These are phyloP conservation scores for Tephrocybe rancida DNA, from an alignment of 768 basidiomycete species.

Conservation along the genomic window DNA sequence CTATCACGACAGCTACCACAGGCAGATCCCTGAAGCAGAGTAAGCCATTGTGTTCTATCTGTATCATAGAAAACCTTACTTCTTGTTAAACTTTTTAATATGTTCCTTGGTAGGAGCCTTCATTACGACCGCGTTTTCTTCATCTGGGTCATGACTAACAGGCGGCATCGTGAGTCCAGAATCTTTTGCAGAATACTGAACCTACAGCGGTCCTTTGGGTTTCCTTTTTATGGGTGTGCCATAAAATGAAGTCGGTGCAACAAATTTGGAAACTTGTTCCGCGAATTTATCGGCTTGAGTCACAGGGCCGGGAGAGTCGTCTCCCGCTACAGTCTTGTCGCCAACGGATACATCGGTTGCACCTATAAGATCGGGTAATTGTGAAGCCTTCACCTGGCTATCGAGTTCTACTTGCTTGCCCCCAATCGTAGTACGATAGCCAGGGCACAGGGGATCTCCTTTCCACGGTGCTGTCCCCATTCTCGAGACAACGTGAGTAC, in stretches of 20 bases:
- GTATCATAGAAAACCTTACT: conserved; percentile 41
- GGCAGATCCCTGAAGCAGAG: conserved; percentile 50
- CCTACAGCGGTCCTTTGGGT: conserved; percentile 49
- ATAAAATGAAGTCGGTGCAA: conserved; percentile 68
- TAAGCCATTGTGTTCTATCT: conserved; percentile 5
- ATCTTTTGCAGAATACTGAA: background rate
- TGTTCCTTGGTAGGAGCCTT: conserved; percentile 72
- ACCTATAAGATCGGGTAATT: conserved; percentile 48
- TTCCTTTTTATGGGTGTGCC: conserved; percentile 39
- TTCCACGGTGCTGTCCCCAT: conserved; percentile 67
- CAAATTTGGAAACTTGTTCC: conserved; percentile 30
- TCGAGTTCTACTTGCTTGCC: conserved; percentile 69
- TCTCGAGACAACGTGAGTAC: conserved; percentile 32
- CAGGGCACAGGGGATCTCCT: conserved; percentile 51
- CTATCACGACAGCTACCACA: conserved; percentile 83
- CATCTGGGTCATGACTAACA: conserved; percentile 74
- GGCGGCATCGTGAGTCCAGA: background rate
- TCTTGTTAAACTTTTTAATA: conserved; percentile 67
- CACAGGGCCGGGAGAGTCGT: background rate
- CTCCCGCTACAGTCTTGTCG: conserved; percentile 16
- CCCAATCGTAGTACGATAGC: conserved; percentile 47
- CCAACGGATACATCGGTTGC: background rate
- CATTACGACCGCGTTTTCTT: conserved; percentile 85
- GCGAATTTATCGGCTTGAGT: conserved; percentile 7
- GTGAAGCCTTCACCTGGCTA: conserved; percentile 45